Base-by-base conservation (phyloP, 2,329 filamentous ascomycete genomes). In the Trichoderma koningiopsis region DNA sequence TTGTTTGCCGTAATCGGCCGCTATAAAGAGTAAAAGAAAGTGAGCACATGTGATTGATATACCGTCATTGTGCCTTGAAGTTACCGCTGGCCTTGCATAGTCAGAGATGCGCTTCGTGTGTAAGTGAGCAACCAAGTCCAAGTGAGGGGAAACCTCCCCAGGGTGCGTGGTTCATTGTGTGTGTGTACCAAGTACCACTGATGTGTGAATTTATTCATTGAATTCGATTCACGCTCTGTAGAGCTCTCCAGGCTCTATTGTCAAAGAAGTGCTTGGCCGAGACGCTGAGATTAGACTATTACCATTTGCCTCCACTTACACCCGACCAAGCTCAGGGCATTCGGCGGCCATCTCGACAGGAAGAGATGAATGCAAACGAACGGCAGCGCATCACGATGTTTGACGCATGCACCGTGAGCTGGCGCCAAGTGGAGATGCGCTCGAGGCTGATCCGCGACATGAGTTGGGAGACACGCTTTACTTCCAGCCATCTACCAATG, bases 401-500 rank as follows among this genome's bases (percentile, higher is more conserved):
- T 57, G 53, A 49, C 31, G 53, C 53, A 57, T 55, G 53, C 62
- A 19, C 16, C 53, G n/a, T 49, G 53, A 57, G 53, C 22, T 66
- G 37, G 53, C 37, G 27, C 40, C n/a, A 57, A 57, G 37, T n/a
- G 35, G n/a, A 16, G 33, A 29, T 56, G 52, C 62, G 27, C 40
- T 55, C 62, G 13, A 16, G 27, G 37, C 33, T n/a, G 29, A 24
- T n/a, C 31, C 47, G 29, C 53, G n/a, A 5, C 13, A 31, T 14
- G 16, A n/a, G 1, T n/a, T 19, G 43, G 4, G 35, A 43, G 19
- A 16, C 19, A 43, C 33, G 11, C 33, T 35, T 13, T 13, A 35
- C 10, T 14, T 35, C 2, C 33, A 35, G 11, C 13, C 11, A 11
- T 35, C 33, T 14, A 35, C 11, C 13, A 4, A 35, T 3, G 13